These are phyloP conservation scores for Pseudogymnoascus sp. DNA, from an alignment of 2,329 filamentous ascomycete genomes.

Conservation along the genomic window DNA sequence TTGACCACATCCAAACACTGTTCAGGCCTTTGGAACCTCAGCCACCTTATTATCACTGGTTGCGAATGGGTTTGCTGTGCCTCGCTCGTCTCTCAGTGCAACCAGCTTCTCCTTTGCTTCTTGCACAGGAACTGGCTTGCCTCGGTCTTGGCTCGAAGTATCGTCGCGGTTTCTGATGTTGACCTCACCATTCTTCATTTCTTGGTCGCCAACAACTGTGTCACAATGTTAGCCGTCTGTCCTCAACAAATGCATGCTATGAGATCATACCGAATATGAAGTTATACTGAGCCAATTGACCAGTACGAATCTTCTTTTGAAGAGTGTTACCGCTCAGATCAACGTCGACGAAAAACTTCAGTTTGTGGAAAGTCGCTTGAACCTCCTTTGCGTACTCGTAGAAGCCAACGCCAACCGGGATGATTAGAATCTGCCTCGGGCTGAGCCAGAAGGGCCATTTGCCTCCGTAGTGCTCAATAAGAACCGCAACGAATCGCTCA, in stretches of 20 bases:
- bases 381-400: constrained; percentile 72
- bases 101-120: constrained; percentile 50
- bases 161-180: constrained; percentile 60
- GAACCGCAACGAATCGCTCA: constrained; percentile 63
- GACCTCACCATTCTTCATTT: constrained; percentile 52
- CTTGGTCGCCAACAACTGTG: constrained; percentile 54
- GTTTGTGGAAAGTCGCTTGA: constrained; percentile 57
- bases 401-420: constrained; percentile 67
- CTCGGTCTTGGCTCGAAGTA: constrained; percentile 53
- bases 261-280: constrained; percentile 61
- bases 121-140: constrained; percentile 49
- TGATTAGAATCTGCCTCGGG: constrained; percentile 72
- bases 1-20: background rate
- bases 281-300: constrained; percentile 75
- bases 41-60: background rate
- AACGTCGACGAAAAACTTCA: constrained; percentile 63
- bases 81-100: constrained; percentile 42
- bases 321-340: constrained; percentile 72
- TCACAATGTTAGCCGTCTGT: background rate
- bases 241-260: background rate
- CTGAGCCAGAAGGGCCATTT: constrained; percentile 89
- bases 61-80: constrained; percentile 33
- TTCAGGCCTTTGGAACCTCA: background rate
- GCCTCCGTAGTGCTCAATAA: constrained; percentile 77
- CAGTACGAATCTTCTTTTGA: constrained; percentile 83